Conservation (phyloP, 805 yeast genomes). For the Ogataea chonburiensis region DNA sequence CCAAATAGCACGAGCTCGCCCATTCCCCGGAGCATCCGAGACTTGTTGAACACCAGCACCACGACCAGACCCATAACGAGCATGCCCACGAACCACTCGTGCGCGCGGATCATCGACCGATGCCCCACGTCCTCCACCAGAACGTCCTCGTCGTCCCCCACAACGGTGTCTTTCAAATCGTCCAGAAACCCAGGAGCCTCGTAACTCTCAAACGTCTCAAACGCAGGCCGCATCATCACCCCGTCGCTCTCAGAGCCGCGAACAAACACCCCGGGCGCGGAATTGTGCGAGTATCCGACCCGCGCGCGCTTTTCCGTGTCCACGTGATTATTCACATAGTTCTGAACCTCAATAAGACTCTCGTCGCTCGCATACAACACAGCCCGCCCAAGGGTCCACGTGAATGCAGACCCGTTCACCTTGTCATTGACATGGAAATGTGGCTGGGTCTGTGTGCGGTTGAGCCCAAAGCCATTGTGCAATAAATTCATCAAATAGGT, state of each 20-base stretch:
- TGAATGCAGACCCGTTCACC: conserved; percentile 75
- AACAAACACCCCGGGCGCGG: conserved; percentile 46
- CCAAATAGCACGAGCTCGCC: conserved; percentile 20
- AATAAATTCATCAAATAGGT: conserved; percentile 57
- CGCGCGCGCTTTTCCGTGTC: conserved; percentile 16
- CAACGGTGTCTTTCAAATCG: conserved; percentile 30
- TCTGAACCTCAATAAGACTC: conserved; percentile 41
- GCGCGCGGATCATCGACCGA: conserved; percentile 32
- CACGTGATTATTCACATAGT: conserved; percentile 25
- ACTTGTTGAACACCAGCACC: conserved; percentile 19
- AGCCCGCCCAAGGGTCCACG: conserved; percentile 92
- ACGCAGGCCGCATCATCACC: conserved; percentile 43
- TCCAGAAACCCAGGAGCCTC: conserved; percentile 24
- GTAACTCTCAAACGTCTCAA: conserved; percentile 23
- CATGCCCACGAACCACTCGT: conserved; percentile 12
- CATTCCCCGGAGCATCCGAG: conserved; percentile 19
- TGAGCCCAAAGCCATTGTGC: conserved; percentile 61
- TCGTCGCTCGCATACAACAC: conserved; percentile 59
- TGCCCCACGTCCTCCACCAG: conserved; percentile 41
- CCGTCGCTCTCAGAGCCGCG: conserved; percentile 54
- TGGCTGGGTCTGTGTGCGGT: conserved; percentile 41
- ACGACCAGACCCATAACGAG: conserved; percentile 7
- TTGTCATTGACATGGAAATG: conserved; percentile 50
- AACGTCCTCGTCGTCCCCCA: conserved; percentile 32
- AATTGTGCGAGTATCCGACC: conserved; percentile 48